These are phyloP conservation scores for Hypericum androsaemum DNA, from an alignment of 345 rosid genomes.

Conservation along the genomic window DNA sequence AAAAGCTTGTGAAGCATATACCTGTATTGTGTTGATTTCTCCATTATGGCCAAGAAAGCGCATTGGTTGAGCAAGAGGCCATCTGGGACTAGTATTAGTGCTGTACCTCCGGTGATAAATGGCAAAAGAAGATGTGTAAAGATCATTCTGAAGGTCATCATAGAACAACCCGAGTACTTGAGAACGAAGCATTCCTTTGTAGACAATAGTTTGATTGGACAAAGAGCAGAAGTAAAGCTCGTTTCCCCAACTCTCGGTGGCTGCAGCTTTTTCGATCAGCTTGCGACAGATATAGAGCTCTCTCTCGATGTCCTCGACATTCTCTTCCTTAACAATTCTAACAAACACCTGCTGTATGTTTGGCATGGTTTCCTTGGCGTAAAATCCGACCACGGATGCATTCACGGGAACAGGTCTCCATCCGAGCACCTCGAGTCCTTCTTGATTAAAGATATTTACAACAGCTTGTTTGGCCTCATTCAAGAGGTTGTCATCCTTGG, in stretches of 20 bases:
- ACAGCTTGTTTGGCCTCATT: conserved; percentile 75
- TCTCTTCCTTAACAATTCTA: conserved; percentile 71
- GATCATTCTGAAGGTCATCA: conserved; percentile 66
- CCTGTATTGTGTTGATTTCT: conserved; percentile 98
- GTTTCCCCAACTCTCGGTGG: conserved; percentile 62
- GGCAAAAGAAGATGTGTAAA: conserved; percentile 76
- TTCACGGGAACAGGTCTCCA: conserved; percentile 96
- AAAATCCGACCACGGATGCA: conserved; percentile 73
- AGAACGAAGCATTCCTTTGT: conserved; percentile 99
- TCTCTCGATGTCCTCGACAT: conserved; percentile 81
- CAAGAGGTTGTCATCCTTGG: conserved; percentile 46
- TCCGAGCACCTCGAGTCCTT: conserved; percentile 91
- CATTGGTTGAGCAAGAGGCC: conserved; percentile 99
- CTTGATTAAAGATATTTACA: conserved; percentile 70
- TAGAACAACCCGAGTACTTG: conserved; percentile 87
- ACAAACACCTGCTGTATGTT: conserved; percentile 90
- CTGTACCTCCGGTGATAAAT: conserved; percentile 95
- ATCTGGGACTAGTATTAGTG: conserved; percentile 96
- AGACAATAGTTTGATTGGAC: conserved; percentile 88
- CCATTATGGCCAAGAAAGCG: conserved; percentile 99
- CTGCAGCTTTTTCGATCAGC: conserved; percentile 61
- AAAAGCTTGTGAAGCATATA: conserved; percentile 10
- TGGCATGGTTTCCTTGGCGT: conserved; percentile 96
- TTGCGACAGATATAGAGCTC: conserved; percentile 90
- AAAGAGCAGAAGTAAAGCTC: conserved; percentile 89